Evolutionary conservation across 371 early-diverging fungal species (phyloP), one percentile per base, ranked within the genome.

Genomic region (Dichotomocladium elegans): DNA sequence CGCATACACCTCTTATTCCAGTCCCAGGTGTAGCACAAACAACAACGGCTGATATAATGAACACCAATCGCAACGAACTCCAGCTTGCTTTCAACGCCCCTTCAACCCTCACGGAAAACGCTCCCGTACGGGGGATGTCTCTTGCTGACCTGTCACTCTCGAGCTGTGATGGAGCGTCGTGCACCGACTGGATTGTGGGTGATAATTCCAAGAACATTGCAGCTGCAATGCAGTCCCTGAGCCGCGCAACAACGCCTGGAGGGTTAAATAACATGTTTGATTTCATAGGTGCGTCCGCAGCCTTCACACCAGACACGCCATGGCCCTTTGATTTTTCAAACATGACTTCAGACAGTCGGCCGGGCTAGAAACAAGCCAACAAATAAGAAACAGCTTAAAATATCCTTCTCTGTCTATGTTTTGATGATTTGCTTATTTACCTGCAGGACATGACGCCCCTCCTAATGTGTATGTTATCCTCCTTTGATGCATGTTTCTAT

Each of bases 81-180:
- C 34, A 22, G 24, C 41, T 41, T 44, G 24, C 12, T 14, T n/a
- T 0, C 26, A 17, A 4, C 53, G 17, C n/a, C 17, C n/a, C n/a
- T n/a, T n/a, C n/a, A n/a, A 40, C 22, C 31, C 43, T 30, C 12
- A 47, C 40, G 25, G 54, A 21, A 34, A 40, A 14, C 4, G 40
- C 46, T 10, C 33, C 50, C 0, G 24, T 45, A 9, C 58, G 58
- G 11, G 53, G 53, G n/a, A 54, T 63, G 58, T 54, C 58, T 1
- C 31, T 63, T 14, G 63, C 63, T 4, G 63, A 63, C 19, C 33
- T 63, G 15, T 44, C 63, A 12, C 11, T 50, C 12, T 58, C 63
- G 10, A 63, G 57, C 1, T 58, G 63, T 28, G 63, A 63, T 31
- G 63, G 63, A 10, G 55, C 50, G 2, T 63, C 63, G 1, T 41